Evolutionary conservation across 208 protist genomes (phyloP).

Genomic region (Leishmania tarentolae): DNA sequence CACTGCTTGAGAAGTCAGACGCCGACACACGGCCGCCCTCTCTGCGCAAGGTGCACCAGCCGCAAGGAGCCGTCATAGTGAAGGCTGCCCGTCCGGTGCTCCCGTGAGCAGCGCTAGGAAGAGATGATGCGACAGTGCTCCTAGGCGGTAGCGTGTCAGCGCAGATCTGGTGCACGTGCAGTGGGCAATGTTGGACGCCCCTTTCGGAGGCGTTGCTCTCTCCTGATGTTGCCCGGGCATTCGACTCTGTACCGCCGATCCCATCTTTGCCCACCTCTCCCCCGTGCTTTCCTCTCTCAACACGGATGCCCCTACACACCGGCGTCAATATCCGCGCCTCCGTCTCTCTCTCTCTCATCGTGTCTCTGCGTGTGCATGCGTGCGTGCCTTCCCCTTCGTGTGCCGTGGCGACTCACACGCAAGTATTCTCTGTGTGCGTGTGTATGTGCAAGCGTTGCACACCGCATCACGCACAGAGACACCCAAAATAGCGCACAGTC

Average conservation of each 20-base stretch:
- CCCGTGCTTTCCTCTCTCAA: background rate
- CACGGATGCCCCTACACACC: background rate
- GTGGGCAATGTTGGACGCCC: too few relatives aligned
- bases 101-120: too few relatives aligned
- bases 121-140: background rate
- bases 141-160: too few relatives aligned
- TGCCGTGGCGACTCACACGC: too few relatives aligned
- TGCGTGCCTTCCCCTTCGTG: too few relatives aligned
- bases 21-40: background rate
- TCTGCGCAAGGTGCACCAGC: background rate
- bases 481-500: too few relatives aligned
- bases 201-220: too few relatives aligned
- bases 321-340: background rate
- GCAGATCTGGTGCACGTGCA: too few relatives aligned
- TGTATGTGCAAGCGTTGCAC: background rate
- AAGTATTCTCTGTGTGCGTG: too few relatives aligned
- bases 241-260: background rate
- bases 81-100: background rate
- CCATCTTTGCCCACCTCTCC: background rate
- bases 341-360: background rate
- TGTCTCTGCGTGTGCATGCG: background rate
- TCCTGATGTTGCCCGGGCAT: background rate
- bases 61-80: background rate
- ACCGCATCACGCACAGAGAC: background rate
- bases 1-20: background rate